Evolutionary conservation across 2,329 filamentous ascomycete genomes (phyloP).

Genomic region (Epichloe festucae): DNA sequence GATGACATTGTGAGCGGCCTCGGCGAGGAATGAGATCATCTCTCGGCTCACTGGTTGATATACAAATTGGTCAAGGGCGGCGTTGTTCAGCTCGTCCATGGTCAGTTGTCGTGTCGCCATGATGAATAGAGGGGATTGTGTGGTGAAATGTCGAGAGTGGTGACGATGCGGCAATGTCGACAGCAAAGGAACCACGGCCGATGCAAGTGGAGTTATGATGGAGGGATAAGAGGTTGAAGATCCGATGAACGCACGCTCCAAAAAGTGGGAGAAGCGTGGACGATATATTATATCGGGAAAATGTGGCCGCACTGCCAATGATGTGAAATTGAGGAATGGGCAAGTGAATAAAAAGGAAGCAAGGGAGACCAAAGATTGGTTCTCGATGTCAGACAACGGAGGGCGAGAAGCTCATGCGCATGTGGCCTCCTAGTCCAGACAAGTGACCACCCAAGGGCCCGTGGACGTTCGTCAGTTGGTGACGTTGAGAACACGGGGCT

Average conservation of each 20-base stretch:
- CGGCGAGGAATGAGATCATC: slow-evolving; percentile 68
- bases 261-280: neutral
- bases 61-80: slow-evolving; percentile 69
- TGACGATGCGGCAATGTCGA: slow-evolving; percentile 3
- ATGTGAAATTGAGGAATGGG: slow-evolving; percentile 10
- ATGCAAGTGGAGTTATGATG: slow-evolving; percentile 4
- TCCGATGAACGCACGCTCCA: neutral
- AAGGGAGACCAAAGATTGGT: slow-evolving; percentile 7
- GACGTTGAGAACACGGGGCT: slow-evolving; percentile 33
- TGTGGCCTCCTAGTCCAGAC: slow-evolving; percentile 14
- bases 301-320: slow-evolving; percentile 9
- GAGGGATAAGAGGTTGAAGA: neutral
- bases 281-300: slow-evolving; percentile 7
- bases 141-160: neutral
- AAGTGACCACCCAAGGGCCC: slow-evolving; percentile 17
- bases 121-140: slow-evolving; percentile 9
- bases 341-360: slow-evolving; percentile 11
- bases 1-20: slow-evolving; percentile 65
- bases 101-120: slow-evolving; percentile 38
- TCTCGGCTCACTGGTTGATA: slow-evolving; percentile 60
- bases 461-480: slow-evolving; percentile 25
- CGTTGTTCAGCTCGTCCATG: slow-evolving; percentile 51
- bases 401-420: slow-evolving; percentile 13
- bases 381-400: slow-evolving; percentile 10
- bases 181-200: neutral